Percentiles rank a stretch among this genome's conserved stretches.
Conservation (phyloP, 805 yeast species). For the Monosporozyma solicola region DNA sequence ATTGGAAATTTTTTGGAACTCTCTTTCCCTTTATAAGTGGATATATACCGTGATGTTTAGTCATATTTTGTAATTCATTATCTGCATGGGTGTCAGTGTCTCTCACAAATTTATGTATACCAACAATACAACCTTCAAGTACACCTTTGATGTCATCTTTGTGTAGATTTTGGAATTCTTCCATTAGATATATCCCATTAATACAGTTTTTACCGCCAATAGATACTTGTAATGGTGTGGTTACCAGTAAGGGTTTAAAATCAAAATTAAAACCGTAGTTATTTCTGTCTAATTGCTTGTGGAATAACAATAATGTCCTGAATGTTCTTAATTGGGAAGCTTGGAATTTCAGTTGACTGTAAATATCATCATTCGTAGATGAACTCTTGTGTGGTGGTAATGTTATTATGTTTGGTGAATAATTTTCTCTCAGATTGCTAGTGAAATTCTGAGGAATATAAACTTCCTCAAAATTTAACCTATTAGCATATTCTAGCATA, state of each 20-base stretch:
- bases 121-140: conserved; percentile 32
- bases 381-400: conserved; percentile 26
- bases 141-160: conserved; percentile 29
- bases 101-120: conserved; percentile 16
- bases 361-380: not conserved
- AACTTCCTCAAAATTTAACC: conserved; percentile 21
- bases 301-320: conserved; percentile 47
- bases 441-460: conserved; percentile 21
- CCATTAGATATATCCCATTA: conserved; percentile 30
- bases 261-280: conserved; percentile 22
- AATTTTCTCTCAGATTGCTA: conserved; percentile 22
- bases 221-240: conserved; percentile 35
- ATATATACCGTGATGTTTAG: conserved; percentile 12
- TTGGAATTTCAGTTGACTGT: conserved; percentile 29
- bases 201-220: conserved; percentile 32
- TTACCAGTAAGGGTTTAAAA: conserved; percentile 35
- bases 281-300: conserved; percentile 17
- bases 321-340: conserved; percentile 45
- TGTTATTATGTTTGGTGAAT: conserved; percentile 22
- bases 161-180: conserved; percentile 26
- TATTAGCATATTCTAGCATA: conserved; percentile 36
- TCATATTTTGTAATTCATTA: conserved; percentile 4
- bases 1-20: conserved; percentile 5
- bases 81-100: not conserved
- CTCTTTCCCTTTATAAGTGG: conserved; percentile 15